Conservation (phyloP, 73 alveolate species). For the Durusdinium trenchii region DNA sequence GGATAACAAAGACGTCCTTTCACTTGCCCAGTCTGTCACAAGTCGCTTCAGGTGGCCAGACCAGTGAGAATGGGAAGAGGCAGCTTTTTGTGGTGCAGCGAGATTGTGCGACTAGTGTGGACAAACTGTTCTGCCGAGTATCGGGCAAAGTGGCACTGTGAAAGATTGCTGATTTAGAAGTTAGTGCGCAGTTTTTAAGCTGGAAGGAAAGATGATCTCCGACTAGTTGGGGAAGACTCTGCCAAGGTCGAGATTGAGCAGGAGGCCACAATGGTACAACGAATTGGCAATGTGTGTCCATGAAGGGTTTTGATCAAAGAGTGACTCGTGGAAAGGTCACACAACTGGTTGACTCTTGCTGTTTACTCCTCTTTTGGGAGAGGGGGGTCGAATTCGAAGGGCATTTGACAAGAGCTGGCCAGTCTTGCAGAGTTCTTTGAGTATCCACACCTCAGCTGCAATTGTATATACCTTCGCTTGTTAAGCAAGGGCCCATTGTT, state of each 20-base stretch:
- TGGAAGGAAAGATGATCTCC: neutral
- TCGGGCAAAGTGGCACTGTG: neutral
- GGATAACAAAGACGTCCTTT: neutral
- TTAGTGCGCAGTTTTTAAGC: neutral
- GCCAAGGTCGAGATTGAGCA: constrained; percentile 66
- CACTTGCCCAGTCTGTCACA: neutral
- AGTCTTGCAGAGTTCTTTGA: too few relatives aligned
- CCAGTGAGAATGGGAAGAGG: neutral
- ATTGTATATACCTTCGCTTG: too few relatives aligned
- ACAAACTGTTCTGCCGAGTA: too few relatives aligned
- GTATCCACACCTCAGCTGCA: too few relatives aligned
- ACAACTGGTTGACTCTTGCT: too few relatives aligned
- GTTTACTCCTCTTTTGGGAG: too few relatives aligned
- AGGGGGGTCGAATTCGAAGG: too few relatives aligned
- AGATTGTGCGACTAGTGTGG: neutral
- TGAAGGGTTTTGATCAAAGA: neutral
- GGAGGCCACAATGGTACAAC: neutral
- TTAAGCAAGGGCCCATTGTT: too few relatives aligned
- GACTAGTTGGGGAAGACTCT: constrained; percentile 48
- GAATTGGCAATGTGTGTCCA: neutral
- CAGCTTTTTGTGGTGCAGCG: neutral
- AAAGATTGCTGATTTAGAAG: neutral
- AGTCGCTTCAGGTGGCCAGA: constrained; percentile 35
- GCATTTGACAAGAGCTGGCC: too few relatives aligned
- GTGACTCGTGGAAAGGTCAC: too few relatives aligned